Evolutionary conservation across 2,329 filamentous ascomycete species (phyloP), one percentile per base, ranked within the genome.

Genomic region (Neopestalotiopsis sp.): DNA sequence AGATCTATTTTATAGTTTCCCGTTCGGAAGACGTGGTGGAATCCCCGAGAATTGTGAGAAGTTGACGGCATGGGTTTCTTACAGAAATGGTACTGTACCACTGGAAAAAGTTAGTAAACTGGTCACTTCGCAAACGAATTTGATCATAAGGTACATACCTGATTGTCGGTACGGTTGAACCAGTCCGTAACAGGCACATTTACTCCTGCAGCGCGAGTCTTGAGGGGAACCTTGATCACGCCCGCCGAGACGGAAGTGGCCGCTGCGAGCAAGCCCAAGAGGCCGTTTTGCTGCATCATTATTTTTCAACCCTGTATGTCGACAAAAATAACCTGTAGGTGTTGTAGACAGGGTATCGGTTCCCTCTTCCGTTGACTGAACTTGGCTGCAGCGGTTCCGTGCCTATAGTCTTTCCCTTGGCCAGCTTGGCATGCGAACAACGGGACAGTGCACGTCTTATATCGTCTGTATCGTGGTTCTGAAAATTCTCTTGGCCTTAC

Each of bases 91-190:
- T 67, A 34, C 56, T 61, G 32, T 67, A 67, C 65, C 65, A 67
- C 65, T 65, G 34, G n/a, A 10, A 24, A 17, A n/a, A 40, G 53
- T 70, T 3, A 65, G 34, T 65, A 42, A 38, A 40, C 1, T 13
- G 12, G n/a, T 28, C 24, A 13, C 32, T 38, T 61, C 7, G 30
- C 17, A 14, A 61, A 17, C 1, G 5, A 6, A 14, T 14, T 32
- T 5, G 28, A 65, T 28, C 69, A 38, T 38, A 2, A 49, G 65
- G 40, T 67, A 24, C 66, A 68, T 69, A 70, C 70, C 66, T 72
- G 71, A 42, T 70, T 68, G 58, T 72, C 70, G 5, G 71, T 69
- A 14, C 68, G 56, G 49, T 70, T 69, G 56, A 71, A 53, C 64
- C 66, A 72, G 40, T 70, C 67, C 1, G 59, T 67, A 12, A 72